Base-by-base conservation (phyloP, 1,284 basidiomycete species). In the Apiotrichum brassicae region DNA sequence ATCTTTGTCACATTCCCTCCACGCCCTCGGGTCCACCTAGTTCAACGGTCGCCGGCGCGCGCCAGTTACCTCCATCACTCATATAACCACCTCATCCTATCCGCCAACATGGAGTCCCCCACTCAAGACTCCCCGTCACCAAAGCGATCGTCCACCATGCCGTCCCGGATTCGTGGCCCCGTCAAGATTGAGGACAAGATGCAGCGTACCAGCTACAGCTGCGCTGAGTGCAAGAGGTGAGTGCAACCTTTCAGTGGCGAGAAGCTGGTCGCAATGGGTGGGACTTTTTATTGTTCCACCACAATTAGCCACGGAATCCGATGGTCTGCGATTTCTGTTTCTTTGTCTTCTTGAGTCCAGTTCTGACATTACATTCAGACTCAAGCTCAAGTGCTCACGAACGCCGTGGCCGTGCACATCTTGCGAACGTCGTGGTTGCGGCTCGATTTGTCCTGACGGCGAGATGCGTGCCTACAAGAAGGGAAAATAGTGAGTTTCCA, bases 371-470 rank as follows among this genome's bases (percentile, higher is more conserved):
- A 30, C 14, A 9, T 9, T 20, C 40, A 68, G 67, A 28, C 49
- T 70, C 25, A 70, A 70, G 48, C 58, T 70, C 43, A 70, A 67
- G 45, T 70, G 68, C 43, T 68, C 68, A 20, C 57, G 65, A 41
- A 55, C 32, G 7, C 43, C 54, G 32, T 72, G 68, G 68, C 70
- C 70, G 7, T 72, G 70, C 46, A 62, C 61, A 4, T 64, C 63
- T 7, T 72, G 70, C 64, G 63, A 60, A 25, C 66, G 68, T 43
- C 56, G 72, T 34, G 70, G 70, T 14, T 69, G 68, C 33, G 66
- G 63, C 8, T 64, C 68, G 51, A 68, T 72, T 33, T 72, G 70
- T 53, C 70, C 70, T 9, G 64, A 62, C 37, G 67, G 68, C 5
- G 60, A 65, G 40, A 33, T 44, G 43, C 43, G 43, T 9, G 43